Percentiles rank a stretch among this genome's conserved stretches.
These are phyloP conservation scores for Phialocephala subalpina DNA, from an alignment of 2,329 filamentous ascomycete species.

Conservation along the genomic window DNA sequence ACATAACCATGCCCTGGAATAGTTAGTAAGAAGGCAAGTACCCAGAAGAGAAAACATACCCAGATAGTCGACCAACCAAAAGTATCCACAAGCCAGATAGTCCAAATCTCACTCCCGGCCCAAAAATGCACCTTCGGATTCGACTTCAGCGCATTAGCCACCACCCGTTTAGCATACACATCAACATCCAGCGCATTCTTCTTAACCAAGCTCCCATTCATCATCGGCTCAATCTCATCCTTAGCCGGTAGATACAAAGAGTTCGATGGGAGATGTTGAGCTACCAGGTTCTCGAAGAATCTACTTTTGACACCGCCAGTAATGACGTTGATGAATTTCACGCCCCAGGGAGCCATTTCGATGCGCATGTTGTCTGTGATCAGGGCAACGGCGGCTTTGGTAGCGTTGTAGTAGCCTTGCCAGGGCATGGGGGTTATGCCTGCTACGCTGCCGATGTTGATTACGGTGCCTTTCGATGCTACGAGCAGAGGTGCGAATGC, in stretches of 20 bases:
- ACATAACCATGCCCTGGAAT: constrained; percentile 19
- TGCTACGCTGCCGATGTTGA: constrained; percentile 52
- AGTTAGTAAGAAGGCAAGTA: not conserved
- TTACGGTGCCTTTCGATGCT: constrained; percentile 48
- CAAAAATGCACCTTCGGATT: constrained; percentile 33
- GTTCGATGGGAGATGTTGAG: constrained; percentile 24
- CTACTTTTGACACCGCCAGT: constrained; percentile 34
- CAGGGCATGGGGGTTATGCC: constrained; percentile 26
- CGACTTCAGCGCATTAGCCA: constrained; percentile 35
- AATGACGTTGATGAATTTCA: constrained; percentile 34
- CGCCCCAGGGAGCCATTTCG: constrained; percentile 34
- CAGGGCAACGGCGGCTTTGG: constrained; percentile 34
- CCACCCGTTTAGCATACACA: constrained; percentile 32
- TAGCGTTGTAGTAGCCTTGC: constrained; percentile 38
- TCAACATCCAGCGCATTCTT: constrained; percentile 23
- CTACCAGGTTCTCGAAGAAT: constrained; percentile 34
- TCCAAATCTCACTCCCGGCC: constrained; percentile 27
- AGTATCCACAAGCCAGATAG: constrained; percentile 31
- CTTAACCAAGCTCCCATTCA: constrained; percentile 18
- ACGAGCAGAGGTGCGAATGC: constrained; percentile 42
- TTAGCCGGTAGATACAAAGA: constrained; percentile 34
- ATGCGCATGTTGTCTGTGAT: constrained; percentile 32
- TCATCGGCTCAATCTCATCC: constrained; percentile 29
- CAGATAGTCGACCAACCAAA: constrained; percentile 33
- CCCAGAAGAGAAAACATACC: not conserved